Base-by-base conservation (phyloP, 225 moss, liverwort and hornwort species). In the Marchantia paleacea region DNA sequence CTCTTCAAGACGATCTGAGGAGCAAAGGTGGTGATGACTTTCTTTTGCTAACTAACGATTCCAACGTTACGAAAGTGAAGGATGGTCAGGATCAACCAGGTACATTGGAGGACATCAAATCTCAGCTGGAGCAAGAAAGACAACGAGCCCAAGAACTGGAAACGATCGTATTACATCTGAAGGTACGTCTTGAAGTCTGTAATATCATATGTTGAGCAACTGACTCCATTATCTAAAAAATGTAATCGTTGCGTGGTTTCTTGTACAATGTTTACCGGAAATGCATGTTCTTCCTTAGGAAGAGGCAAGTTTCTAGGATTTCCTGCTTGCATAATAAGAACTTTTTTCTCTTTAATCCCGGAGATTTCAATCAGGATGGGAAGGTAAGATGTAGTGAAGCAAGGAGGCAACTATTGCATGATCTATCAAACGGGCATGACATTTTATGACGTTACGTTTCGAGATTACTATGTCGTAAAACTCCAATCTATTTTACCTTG, bases 81-180 rank as follows among this genome's bases (percentile, higher is more conserved):
- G 92, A 88, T 76, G 55, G 71, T 20, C 76, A 80, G 55, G 87
- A 85, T 11, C 92, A 92, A 31, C 83, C 81, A 26, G 83, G 84
- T 66, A 87, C 84, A 31, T 86, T 97, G 82, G 94, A 97, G 63
- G 91, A 94, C 53, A 78, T 97, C 78, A 90, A 92, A 79, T 75
- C 76, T 75, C 91, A 91, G 78, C 87, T 97, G 85, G 93, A 88
- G 64, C 91, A 90, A 82, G 93, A 97, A 81, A 71, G 84, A 81
- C 92, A 82, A 81, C 91, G 91, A 73, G 90, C 88, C 62, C 86
- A 90, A 81, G 97, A 94, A 84, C 85, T 97, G 48, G 93, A 93
- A 74, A 91, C 93, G 49, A 83, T 87, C 49, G 89, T 97, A 75
- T 81, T 90, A 80, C 93, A 94, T 83, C 84, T 97, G 57, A 94